Evolutionary conservation across 1,284 basidiomycete species (phyloP).

Genomic region (Ceraceosorus guamensis): DNA sequence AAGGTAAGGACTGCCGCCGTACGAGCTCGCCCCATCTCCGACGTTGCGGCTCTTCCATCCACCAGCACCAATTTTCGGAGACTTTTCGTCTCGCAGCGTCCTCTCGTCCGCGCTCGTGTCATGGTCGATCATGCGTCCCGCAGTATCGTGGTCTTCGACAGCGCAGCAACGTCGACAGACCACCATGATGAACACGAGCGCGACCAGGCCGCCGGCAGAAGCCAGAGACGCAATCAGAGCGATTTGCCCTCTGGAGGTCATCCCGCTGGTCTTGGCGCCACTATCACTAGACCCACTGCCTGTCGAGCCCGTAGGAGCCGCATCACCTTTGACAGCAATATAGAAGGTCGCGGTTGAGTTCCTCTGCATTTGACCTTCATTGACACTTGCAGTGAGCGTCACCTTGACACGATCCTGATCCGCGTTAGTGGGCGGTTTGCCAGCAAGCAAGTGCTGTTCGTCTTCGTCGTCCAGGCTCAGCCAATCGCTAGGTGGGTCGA

Average conservation of each 20-base stretch:
- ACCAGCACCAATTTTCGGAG: slow-evolving; percentile 6
- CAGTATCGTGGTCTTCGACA: slow-evolving; percentile 24
- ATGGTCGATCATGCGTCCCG: slow-evolving; percentile 8
- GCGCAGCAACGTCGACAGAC: slow-evolving; percentile 29
- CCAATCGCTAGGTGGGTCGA: slow-evolving; percentile 7
- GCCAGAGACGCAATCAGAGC: slow-evolving; percentile 29
- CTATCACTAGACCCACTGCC: neutral
- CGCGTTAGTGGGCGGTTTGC: slow-evolving; percentile 4
- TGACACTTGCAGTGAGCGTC: neutral
- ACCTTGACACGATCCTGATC: slow-evolving; percentile 8
- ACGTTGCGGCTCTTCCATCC: slow-evolving; percentile 14
- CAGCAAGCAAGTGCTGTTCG: slow-evolving; percentile 1
- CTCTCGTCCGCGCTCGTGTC: slow-evolving; percentile 21
- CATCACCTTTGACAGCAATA: slow-evolving; percentile 8
- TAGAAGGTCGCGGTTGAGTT: slow-evolving; percentile 9
- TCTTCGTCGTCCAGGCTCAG: slow-evolving; percentile 3
- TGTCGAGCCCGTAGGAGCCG: neutral
- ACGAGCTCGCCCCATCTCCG: slow-evolving; percentile 8
- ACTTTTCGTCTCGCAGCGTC: slow-evolving; percentile 19
- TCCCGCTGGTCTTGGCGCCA: neutral
- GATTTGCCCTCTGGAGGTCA: slow-evolving; percentile 12
- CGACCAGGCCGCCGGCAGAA: slow-evolving; percentile 24
- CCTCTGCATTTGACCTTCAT: neutral
- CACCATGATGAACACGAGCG: slow-evolving; percentile 29
- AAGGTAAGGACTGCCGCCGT: slow-evolving; percentile 19